Percentiles rank a stretch among this genome's conserved stretches.
Conservation (phyloP, 257 asterid species). For the Ligustrum vulgare region DNA sequence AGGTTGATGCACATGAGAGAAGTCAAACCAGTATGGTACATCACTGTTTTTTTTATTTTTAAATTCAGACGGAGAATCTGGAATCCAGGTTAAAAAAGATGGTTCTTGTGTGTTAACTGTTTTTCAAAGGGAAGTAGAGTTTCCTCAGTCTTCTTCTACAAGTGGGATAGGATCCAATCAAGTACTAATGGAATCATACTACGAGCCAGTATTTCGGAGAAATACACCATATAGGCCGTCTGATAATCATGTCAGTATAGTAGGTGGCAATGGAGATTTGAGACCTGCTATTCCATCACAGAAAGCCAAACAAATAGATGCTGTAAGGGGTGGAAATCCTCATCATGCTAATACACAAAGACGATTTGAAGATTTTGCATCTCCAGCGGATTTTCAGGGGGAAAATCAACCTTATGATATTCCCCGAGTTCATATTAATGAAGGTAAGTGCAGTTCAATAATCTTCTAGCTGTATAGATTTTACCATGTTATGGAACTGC, state of each 20-base stretch:
- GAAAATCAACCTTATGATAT: slow-evolving; percentile 49
- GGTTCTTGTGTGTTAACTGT: slow-evolving; percentile 49
- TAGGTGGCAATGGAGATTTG: slow-evolving; percentile 26
- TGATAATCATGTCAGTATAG: slow-evolving; percentile 6
- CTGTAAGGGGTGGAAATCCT: slow-evolving; percentile 29
- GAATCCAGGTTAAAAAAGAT: slow-evolving; percentile 59
- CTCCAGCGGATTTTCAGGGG: slow-evolving; percentile 53
- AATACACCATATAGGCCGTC: slow-evolving; percentile 29
- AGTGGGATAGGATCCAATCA: slow-evolving; percentile 78
- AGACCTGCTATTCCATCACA: slow-evolving; percentile 27
- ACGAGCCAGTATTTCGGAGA: slow-evolving; percentile 33
- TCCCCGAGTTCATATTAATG: slow-evolving; percentile 47
- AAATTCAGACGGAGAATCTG: slow-evolving; percentile 88
- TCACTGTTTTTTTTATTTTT: slow-evolving; percentile 14
- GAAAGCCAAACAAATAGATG: slow-evolving; percentile 33
- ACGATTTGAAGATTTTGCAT: slow-evolving; percentile 37
- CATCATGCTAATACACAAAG: slow-evolving; percentile 24
- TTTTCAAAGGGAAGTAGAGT: slow-evolving; percentile 49
- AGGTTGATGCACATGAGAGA: slow-evolving; percentile 5
- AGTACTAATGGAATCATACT: slow-evolving; percentile 38
- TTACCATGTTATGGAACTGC: slow-evolving; percentile 2
- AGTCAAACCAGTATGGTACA: slow-evolving; percentile 4
- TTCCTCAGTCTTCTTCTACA: slow-evolving; percentile 68
- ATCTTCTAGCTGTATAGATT: slow-evolving; percentile 9
- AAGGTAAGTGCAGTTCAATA: slow-evolving; percentile 45